Evolutionary conservation across 139 green algal genomes (phyloP).

Genomic region (Auxenochlorella pyrenoidosa): DNA sequence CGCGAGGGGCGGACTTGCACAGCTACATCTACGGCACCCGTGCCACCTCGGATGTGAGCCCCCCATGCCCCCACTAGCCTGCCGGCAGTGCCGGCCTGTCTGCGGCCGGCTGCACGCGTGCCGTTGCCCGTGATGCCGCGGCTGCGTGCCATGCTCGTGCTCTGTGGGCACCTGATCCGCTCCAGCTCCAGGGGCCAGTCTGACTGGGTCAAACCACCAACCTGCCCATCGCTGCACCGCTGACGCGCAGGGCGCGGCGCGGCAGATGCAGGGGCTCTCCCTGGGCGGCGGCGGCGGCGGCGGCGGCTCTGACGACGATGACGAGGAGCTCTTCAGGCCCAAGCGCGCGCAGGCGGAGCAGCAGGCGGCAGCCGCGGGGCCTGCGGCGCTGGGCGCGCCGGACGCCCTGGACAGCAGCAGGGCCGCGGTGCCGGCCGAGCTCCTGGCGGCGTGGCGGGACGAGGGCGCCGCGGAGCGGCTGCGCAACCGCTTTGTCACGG

Average conservation of each 20-base stretch:
- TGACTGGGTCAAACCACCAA: no score
- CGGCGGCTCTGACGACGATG: slow-evolving; percentile 52
- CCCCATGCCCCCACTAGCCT: neutral
- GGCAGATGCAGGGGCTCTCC: neutral
- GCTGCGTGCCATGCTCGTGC: no score
- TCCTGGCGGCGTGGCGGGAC: slow-evolving; percentile 32
- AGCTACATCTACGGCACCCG: slow-evolving; percentile 62
- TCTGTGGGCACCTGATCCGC: no score
- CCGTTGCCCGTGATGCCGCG: no score
- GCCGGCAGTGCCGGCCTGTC: neutral
- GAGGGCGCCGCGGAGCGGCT: slow-evolving; percentile 62
- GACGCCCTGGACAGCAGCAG: slow-evolving; percentile 64
- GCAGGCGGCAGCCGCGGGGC: neutral
- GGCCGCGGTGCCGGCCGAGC: slow-evolving; percentile 11
- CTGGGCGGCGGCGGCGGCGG: slow-evolving; percentile 1
- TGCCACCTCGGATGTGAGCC: slow-evolving; percentile 20
- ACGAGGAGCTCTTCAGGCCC: slow-evolving; percentile 62
- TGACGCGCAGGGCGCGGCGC: neutral
- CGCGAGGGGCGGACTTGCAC: slow-evolving; percentile 57
- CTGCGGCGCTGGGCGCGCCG: slow-evolving; percentile 25
- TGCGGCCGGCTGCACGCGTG: neutral
- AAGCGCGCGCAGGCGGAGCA: slow-evolving; percentile 15
- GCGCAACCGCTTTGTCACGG: slow-evolving; percentile 76
- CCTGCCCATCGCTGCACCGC: no score
- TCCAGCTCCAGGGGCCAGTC: no score